A percentile compares a stretch with the other conserved stretches of the same genome.
These are phyloP conservation scores for Pestalotiopsis sp. DNA, from an alignment of 2,329 filamentous ascomycete species.

Conservation along the genomic window DNA sequence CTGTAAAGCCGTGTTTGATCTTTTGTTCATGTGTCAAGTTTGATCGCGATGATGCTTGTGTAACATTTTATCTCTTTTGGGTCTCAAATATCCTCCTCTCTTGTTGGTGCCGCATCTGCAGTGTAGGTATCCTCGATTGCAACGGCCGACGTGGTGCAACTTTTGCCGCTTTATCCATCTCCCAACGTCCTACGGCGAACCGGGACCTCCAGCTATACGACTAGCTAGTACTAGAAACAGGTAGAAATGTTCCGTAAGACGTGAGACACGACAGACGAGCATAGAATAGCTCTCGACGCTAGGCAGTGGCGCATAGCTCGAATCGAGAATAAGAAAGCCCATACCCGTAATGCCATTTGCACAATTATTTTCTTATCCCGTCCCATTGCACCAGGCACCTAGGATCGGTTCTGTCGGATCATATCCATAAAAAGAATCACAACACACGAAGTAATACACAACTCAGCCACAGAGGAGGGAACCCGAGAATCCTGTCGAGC, in stretches of 20 bases:
- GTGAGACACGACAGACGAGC: not conserved
- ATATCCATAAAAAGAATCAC: not conserved
- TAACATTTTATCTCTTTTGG: too few species aligned
- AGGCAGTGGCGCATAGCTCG: not conserved
- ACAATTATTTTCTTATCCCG: not conserved
- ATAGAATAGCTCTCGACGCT: not conserved
- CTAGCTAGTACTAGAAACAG: not conserved
- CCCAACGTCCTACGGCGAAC: not conserved
- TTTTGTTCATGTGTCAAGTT: too few species aligned
- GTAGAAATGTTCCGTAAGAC: not conserved
- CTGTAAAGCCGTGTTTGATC: too few species aligned
- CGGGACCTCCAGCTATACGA: not conserved
- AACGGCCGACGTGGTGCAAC: not conserved
- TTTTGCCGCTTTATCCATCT: not conserved
- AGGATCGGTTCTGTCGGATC: not conserved
- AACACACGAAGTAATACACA: not conserved
- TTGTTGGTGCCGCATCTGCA: too few species aligned
- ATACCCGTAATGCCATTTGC: not conserved
- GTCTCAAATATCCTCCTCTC: too few species aligned
- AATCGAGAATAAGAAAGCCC: not conserved
- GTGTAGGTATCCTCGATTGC: too few species aligned
- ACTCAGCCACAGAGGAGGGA: not conserved
- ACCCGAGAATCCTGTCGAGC: not conserved
- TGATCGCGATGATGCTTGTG: too few species aligned
- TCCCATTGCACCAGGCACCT: not conserved